Percentiles rank a stretch among this genome's conserved stretches.
Evolutionary conservation across 2,329 filamentous ascomycete genomes (phyloP).

Genomic region (Venturia asperata): DNA sequence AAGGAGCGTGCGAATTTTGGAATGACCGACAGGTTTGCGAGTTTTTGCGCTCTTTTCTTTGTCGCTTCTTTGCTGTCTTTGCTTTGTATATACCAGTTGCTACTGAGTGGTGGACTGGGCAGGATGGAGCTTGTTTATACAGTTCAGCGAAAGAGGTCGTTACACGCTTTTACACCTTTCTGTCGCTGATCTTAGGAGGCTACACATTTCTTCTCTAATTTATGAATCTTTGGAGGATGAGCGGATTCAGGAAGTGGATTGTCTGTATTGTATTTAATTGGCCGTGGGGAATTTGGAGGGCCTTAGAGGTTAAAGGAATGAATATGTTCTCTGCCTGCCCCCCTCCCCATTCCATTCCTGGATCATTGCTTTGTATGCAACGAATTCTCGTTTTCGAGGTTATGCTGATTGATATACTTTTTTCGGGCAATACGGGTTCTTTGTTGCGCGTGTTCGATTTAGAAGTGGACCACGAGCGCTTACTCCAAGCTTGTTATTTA

Average conservation of each 20-base stretch:
- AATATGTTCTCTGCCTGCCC: too few species aligned
- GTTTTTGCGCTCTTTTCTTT: not conserved
- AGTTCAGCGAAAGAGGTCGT: not conserved
- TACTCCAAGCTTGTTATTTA: too few species aligned
- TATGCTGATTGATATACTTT: too few species aligned
- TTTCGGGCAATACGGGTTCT: too few species aligned
- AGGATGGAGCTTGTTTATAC: not conserved
- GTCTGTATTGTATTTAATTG: conserved; percentile 1
- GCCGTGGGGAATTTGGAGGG: not conserved
- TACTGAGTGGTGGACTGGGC: not conserved
- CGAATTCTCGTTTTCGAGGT: too few species aligned
- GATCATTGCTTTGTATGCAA: too few species aligned
- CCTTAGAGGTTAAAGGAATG: too few species aligned
- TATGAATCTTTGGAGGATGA: not conserved
- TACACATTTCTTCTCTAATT: not conserved
- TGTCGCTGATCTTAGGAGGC: not conserved
- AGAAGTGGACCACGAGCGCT: too few species aligned
- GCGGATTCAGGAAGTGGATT: not conserved
- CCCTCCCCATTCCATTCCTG: too few species aligned
- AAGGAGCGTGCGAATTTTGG: not conserved
- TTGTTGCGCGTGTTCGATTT: too few species aligned
- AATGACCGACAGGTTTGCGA: not conserved
- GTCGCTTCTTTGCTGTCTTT: not conserved
- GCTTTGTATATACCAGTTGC: not conserved
- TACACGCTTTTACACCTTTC: not conserved